Percentiles rank a stretch among this genome's conserved stretches.
Conservation (phyloP, 2,329 filamentous ascomycete species). For the Monascus ruber region DNA sequence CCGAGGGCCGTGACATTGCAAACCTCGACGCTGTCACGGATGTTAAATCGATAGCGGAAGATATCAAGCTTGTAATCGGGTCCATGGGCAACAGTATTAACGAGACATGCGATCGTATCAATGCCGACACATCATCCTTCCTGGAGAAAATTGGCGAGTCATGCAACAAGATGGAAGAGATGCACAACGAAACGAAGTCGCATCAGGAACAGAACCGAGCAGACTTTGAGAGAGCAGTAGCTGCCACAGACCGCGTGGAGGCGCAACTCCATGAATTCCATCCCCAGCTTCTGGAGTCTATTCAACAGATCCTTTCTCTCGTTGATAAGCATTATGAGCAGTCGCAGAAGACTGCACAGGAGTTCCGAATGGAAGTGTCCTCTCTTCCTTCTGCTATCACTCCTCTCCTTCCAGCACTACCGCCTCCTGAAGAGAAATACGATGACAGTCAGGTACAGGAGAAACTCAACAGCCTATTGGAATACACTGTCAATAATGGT, state of each 20-base stretch:
- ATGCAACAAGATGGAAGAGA: conserved; percentile 61
- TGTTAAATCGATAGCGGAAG: conserved; percentile 73
- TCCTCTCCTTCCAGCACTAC: conserved; percentile 44
- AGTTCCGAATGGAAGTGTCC: conserved; percentile 47
- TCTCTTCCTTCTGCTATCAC: conserved; percentile 41
- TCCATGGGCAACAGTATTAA: conserved; percentile 70
- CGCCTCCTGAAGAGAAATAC: conserved; percentile 47
- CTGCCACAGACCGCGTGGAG: conserved; percentile 63
- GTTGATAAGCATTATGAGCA: conserved; percentile 84
- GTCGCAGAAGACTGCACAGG: conserved; percentile 56
- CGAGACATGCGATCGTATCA: conserved; percentile 75
- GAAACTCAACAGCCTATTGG: conserved; percentile 42
- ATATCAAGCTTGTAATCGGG: conserved; percentile 75
- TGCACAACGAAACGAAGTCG: conserved; percentile 57
- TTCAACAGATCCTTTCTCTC: conserved; percentile 73
- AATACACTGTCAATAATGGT: conserved; percentile 35
- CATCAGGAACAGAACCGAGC: conserved; percentile 77
- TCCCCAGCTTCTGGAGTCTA: conserved; percentile 74
- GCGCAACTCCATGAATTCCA: conserved; percentile 71
- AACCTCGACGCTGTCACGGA: conserved; percentile 62
- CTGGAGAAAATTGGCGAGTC: conserved; percentile 74
- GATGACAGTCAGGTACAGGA: conserved; percentile 48
- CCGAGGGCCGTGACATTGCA: conserved; percentile 60
- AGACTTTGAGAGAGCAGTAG: conserved; percentile 63
- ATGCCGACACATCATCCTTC: conserved; percentile 76